Base-by-base conservation (phyloP, 257 asterid species). In the Solanum ahanhuiri region DNA sequence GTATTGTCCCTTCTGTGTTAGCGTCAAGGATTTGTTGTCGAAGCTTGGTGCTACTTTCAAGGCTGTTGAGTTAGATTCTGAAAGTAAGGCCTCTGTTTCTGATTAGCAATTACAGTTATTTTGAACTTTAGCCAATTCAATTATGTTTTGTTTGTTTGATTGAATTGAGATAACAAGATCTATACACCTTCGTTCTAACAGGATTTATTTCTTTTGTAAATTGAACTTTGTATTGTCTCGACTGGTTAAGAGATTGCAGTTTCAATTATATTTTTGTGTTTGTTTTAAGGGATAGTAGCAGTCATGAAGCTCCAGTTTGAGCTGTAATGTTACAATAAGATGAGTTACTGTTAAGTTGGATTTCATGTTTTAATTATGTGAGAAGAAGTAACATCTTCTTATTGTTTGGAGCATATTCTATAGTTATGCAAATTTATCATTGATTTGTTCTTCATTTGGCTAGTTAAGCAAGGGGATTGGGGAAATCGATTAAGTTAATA, bases 31-130 rank as follows among this genome's bases (percentile, higher is more conserved):
- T 86, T 89, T 96, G 92, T 91, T 96, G 92, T 86, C 83, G 45
- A 88, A 93, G 88, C 86, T 93, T 20, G 96, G 97, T 45, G 98
- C 96, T 22, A 85, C 95, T 77, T 96, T 85, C 92, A 95, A 95
- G 92, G 92, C 87, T 64, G 71, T 95, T 85, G 99, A 96, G 69
- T 85, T 96, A 88, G 95, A 96, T 81, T n/a, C 79, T 0, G 98
- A 96, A 87, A 86, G 98, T 96, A 76, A 18, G 93, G 81, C 84
- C 86, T 86, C 86, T 28, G 66, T 30, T 48, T 20, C 22, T 4
- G 39, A n/a, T 17, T 64, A 22, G 12, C 66, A 17, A 35, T 28
- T 28, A 20, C 3, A 3, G 34, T 14, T 60, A 3, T 12, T 70
- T 17, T 6, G 12, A 45, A 0, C 30, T 15, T 9, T 20, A 10